Conservation (phyloP, 2,329 filamentous ascomycete species). For the Arthroderma uncinatum region DNA sequence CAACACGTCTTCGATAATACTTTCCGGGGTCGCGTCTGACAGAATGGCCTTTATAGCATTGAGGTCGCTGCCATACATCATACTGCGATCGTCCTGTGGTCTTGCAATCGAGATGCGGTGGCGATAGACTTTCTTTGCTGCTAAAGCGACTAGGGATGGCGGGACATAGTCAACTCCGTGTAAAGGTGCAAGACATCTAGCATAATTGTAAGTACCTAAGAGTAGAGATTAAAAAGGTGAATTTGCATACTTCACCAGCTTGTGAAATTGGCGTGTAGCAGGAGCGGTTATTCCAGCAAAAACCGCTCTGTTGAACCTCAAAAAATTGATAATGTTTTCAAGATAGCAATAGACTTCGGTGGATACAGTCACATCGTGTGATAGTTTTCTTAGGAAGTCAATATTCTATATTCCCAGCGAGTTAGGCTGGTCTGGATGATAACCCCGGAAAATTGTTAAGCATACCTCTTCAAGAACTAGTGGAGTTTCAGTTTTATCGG, state of each 20-base stretch:
- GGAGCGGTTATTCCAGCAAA: conserved; percentile 63
- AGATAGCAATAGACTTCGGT: conserved; percentile 74
- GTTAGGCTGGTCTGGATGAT: neutral
- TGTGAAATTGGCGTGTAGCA: conserved; percentile 66
- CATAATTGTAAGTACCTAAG: conserved; percentile 19
- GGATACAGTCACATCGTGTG: conserved; percentile 51
- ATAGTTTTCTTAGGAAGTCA: conserved; percentile 47
- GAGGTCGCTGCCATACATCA: conserved; percentile 82
- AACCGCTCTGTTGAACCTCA: conserved; percentile 79
- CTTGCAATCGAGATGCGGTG: conserved; percentile 66
- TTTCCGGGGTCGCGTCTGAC: conserved; percentile 45
- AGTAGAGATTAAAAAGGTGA: neutral
- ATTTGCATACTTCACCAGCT: conserved; percentile 47
- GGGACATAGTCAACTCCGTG: conserved; percentile 73
- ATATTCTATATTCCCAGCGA: conserved; percentile 33
- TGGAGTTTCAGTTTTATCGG: neutral
- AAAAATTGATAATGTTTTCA: conserved; percentile 75
- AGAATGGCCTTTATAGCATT: conserved; percentile 57
- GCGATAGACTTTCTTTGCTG: conserved; percentile 74
- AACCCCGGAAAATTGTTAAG: neutral
- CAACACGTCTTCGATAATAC: conserved; percentile 50
- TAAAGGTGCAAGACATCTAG: conserved; percentile 61
- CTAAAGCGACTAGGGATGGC: conserved; percentile 70
- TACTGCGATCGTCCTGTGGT: conserved; percentile 65
- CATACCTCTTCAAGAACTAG: conserved; percentile 7